Evolutionary conservation across 331 rosid species (phyloP).

Genomic region (Stylosanthes scabra): DNA sequence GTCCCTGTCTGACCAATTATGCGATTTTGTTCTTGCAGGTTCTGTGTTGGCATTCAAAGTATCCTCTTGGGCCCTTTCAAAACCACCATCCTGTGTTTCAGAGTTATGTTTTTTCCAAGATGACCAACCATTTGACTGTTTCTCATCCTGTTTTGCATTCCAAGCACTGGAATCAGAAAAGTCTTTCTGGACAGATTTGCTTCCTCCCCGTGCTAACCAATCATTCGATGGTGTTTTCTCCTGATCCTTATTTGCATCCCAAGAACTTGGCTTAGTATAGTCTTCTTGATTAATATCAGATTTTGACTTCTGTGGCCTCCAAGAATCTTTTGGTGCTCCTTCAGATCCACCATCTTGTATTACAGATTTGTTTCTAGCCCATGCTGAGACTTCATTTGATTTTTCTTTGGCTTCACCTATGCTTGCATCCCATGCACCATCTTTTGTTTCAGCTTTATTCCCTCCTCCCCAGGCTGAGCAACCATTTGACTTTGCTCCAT

Average conservation of each 20-base stretch:
- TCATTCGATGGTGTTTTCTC: constrained; percentile 5
- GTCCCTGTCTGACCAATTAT: too few relatives aligned
- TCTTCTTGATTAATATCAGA: constrained; percentile 26
- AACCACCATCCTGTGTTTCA: too few relatives aligned
- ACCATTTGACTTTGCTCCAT: neutral
- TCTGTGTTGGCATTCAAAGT: too few relatives aligned
- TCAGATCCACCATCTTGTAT: neutral
- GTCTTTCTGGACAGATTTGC: too few relatives aligned
- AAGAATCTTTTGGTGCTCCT: constrained; percentile 21
- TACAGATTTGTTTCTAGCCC: constrained; percentile 33
- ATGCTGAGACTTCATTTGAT: constrained; percentile 13
- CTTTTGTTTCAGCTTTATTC: constrained; percentile 3
- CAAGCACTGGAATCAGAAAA: too few relatives aligned
- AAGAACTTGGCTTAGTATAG: constrained; percentile 16
- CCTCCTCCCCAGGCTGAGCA: too few relatives aligned
- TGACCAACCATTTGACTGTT: too few relatives aligned
- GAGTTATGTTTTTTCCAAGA: too few relatives aligned
- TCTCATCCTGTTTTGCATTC: too few relatives aligned
- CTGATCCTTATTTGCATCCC: constrained; percentile 17
- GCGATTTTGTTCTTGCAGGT: too few relatives aligned
- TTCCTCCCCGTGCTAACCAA: neutral
- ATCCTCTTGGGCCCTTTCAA: too few relatives aligned
- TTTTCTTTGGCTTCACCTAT: neutral
- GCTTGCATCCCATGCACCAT: constrained; percentile 18
- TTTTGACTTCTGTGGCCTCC: neutral